Evolutionary conservation across 345 rosid genomes (phyloP), one percentile per base, ranked within the genome.

Genomic region (Brassica nigra): DNA sequence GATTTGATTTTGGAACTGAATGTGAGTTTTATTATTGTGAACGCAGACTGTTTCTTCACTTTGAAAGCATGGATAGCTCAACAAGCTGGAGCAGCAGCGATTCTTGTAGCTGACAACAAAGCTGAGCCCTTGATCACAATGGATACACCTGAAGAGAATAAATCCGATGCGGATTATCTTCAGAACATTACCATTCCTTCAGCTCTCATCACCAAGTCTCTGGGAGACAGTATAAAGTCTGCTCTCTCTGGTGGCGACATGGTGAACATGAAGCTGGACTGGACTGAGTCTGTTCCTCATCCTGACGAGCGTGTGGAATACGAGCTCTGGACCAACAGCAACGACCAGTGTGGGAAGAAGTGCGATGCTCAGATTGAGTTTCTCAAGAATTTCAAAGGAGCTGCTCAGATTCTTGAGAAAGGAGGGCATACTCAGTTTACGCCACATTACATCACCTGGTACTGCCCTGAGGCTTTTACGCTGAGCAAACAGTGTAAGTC

Each of bases 1-100:
- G 15, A 4, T 10, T 59, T 14, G 2, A 0, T 34, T 64, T 31
- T 29, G 66, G 49, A 63, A 27, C 10, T 62, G 15, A 16, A 9
- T 57, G 23, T n/a, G n/a, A n/a, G n/a, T n/a, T 37, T 12, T 15
- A 4, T 73, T 44, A 4, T 16, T 80, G 55, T 47, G 67, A 58
- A 18, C 76, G 68, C 82, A 88, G 91, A 88, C 16, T 88, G 91
- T 81, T 88, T 62, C 71, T 88, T 88, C 80, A 82, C 91, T 23
- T 76, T 88, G 80, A 88, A 88, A 73, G 89, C 89, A 18, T 88
- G 91, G 91, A 85, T 80, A 23, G 91, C 85, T 14, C 91, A 88
- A 79, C 85, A 85, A 75, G 89, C 86, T 59, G 91, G 91, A 62
- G 91, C 89, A 52, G 89, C 91, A 15, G 91, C 91, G 11, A 70